Conservation (phyloP, 129 eudicot species). For the Flaveria robusta region DNA sequence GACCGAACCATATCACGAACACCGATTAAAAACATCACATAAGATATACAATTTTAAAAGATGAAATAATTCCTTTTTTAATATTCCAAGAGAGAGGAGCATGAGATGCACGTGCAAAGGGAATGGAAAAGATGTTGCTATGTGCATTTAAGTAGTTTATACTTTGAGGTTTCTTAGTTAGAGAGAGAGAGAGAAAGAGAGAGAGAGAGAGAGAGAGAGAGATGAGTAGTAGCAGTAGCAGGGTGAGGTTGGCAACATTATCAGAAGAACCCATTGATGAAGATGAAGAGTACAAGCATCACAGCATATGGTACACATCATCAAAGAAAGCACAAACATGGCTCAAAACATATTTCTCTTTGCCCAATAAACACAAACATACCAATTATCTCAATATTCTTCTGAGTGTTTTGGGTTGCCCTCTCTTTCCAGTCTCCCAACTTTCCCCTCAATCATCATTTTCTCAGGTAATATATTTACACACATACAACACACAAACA, state of each 20-base stretch:
- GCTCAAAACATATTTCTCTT: slow-evolving; percentile 58
- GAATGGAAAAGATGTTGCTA: slow-evolving; percentile 33
- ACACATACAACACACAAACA: no score
- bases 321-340: slow-evolving; percentile 59
- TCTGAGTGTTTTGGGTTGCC: slow-evolving; percentile 91
- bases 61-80: not conserved
- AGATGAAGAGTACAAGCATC: slow-evolving; percentile 43
- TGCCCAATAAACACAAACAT: slow-evolving; percentile 76
- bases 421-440: slow-evolving; percentile 79
- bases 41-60: not conserved
- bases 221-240: slow-evolving; percentile 33
- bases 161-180: slow-evolving; percentile 28
- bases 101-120: slow-evolving; percentile 43
- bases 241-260: slow-evolving; percentile 70
- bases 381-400: slow-evolving; percentile 67
- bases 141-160: slow-evolving; percentile 37
- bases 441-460: slow-evolving; percentile 37
- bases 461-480: slow-evolving; percentile 44
- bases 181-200: slow-evolving; percentile 13
- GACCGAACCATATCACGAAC: no score
- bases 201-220: slow-evolving; percentile 1
- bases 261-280: slow-evolving; percentile 84
- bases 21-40: not conserved
- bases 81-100: not conserved
- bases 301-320: slow-evolving; percentile 36